Evolutionary conservation across 768 basidiomycete genomes (phyloP).

Genomic region (Ephemerocybe angulata): DNA sequence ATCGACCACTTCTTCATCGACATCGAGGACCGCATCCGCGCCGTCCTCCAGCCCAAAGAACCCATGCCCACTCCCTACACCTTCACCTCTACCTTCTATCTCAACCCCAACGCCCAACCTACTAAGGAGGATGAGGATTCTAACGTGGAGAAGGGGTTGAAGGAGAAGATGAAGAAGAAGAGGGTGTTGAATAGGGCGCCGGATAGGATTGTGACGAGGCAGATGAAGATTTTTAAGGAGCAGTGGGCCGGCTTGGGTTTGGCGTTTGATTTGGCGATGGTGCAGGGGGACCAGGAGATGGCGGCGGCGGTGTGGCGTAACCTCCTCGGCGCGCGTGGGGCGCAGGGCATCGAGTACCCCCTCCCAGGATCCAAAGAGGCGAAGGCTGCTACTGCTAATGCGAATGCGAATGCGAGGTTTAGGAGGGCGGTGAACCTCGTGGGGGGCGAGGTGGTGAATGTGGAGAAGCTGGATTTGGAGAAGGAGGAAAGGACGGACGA

Average conservation of each 20-base stretch:
- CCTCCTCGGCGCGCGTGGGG: conserved; percentile 80
- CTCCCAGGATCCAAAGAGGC: conserved; percentile 14
- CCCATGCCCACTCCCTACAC: conserved; percentile 43
- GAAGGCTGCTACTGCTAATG: no score
- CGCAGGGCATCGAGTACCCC: conserved; percentile 57
- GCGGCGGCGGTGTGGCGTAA: conserved; percentile 91
- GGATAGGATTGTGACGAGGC: conserved; percentile 74
- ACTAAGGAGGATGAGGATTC: neutral
- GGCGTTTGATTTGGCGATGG: conserved; percentile 74
- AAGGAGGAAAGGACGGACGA: conserved; percentile 63
- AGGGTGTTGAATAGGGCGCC: conserved; percentile 55
- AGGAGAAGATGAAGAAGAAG: conserved; percentile 6
- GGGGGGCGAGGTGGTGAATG: conserved; percentile 59
- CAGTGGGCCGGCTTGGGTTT: conserved; percentile 85
- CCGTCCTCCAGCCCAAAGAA: conserved; percentile 62
- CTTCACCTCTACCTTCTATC: conserved; percentile 40
- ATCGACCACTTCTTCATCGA: conserved; percentile 96
- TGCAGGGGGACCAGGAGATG: conserved; percentile 75
- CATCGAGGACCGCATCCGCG: conserved; percentile 84
- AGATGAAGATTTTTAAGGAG: conserved; percentile 90
- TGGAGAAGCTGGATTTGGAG: conserved; percentile 53
- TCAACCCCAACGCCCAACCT: conserved; percentile 43
- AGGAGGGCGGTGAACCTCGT: conserved; percentile 67
- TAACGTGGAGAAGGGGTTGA: no score
- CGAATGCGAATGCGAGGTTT: conserved; percentile 9